phyloP scores from a whole-genome alignment of 2,329 filamentous ascomycete genomes.

The Thelonectria olida region DNA sequence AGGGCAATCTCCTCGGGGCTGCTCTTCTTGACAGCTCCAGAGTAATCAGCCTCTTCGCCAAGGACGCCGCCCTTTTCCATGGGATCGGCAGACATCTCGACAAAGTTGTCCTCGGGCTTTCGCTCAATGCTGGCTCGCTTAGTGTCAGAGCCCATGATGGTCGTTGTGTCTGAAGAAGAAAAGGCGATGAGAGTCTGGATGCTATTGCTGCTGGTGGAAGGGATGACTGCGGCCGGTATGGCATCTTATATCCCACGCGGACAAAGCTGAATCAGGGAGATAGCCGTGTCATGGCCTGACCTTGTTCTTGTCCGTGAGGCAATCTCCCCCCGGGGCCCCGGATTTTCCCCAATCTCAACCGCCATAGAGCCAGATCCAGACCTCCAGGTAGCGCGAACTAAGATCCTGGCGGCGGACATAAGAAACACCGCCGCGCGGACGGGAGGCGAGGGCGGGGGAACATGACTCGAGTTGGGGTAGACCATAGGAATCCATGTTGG shows the following conservation, averaged over 20 bases:
- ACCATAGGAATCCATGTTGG: neutral
- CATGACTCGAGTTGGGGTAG: neutral
- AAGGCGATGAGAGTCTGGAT: neutral
- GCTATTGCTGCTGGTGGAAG: neutral
- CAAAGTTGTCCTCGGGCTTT: slow-evolving; percentile 36
- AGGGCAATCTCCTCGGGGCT: slow-evolving; percentile 47
- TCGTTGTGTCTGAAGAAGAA: neutral
- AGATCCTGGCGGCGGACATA: slow-evolving; percentile 9
- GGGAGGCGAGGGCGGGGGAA: neutral
- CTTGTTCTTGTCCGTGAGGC: neutral
- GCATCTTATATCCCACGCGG: slow-evolving; percentile 13
- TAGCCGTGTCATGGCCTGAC: slow-evolving; percentile 6
- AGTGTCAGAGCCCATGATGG: slow-evolving; percentile 24
- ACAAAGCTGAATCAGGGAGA: neutral
- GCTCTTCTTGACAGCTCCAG: slow-evolving; percentile 46
- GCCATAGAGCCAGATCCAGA: slow-evolving; percentile 9
- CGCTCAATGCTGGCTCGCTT: slow-evolving; percentile 35
- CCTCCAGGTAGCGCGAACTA: neutral
- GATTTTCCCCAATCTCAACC: slow-evolving; percentile 14
- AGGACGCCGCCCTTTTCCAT: slow-evolving; percentile 36
- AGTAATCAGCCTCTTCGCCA: slow-evolving; percentile 42
- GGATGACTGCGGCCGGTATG: neutral
- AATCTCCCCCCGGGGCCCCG: slow-evolving; percentile 15
- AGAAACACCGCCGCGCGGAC: neutral
- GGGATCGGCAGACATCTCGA: slow-evolving; percentile 32